A percentile compares a stretch with the other conserved stretches of the same genome.
These are phyloP conservation scores for Neurospora sp. DNA, from an alignment of 495 filamentous ascomycete genomes.

Conservation along the genomic window DNA sequence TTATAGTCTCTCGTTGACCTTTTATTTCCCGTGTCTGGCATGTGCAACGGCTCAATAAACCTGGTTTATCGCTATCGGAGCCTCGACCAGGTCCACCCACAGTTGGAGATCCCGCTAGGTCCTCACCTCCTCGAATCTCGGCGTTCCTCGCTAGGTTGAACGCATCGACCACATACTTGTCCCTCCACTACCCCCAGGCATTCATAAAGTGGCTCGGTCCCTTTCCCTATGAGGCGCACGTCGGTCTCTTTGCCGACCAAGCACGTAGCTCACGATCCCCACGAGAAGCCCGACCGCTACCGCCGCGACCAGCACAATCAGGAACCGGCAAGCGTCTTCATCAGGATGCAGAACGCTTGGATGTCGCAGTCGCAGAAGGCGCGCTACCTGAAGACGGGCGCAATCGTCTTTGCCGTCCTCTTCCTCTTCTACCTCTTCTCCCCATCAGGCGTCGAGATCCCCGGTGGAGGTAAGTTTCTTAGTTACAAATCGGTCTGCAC, in stretches of 20 bases:
- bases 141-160: not conserved
- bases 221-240: constrained; percentile 43
- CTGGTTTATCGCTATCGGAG: not conserved
- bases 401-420: constrained; percentile 63
- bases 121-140: not conserved
- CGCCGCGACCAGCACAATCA: constrained; percentile 23
- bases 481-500: not conserved
- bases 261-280: constrained; percentile 43
- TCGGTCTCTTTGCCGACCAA: constrained; percentile 50
- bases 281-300: constrained; percentile 50
- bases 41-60: not conserved
- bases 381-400: constrained; percentile 73
- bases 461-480: constrained; percentile 27
- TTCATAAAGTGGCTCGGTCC: not conserved
- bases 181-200: not conserved
- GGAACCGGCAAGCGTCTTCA: constrained; percentile 30
- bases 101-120: not conserved
- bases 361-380: constrained; percentile 66
- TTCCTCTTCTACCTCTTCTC: constrained; percentile 68
- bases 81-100: not conserved
- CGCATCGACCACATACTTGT: not conserved
- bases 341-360: constrained; percentile 42
- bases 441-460: constrained; percentile 41
- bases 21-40: not conserved
- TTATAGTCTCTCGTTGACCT: constrained; percentile 4